Evolutionary conservation across 768 basidiomycete genomes (phyloP).

Genomic region (Lactifluus piperatus): DNA sequence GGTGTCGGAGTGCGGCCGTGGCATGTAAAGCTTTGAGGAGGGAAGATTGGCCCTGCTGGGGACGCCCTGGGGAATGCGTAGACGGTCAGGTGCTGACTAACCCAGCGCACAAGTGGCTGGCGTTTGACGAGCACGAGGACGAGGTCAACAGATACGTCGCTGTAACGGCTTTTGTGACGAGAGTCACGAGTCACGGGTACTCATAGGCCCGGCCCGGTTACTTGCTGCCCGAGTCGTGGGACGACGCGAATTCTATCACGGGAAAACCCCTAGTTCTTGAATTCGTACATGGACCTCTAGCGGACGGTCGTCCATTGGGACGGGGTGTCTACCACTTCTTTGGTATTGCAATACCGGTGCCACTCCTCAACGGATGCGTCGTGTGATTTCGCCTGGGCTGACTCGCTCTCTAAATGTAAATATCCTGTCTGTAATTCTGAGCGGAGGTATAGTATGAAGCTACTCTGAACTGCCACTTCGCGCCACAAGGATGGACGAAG

Average conservation of each 20-base stretch:
- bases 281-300: too few relatives aligned
- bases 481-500: too few relatives aligned
- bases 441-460: too few relatives aligned
- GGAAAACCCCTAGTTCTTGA: too few relatives aligned
- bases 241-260: too few relatives aligned
- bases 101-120: neutral
- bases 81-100: neutral
- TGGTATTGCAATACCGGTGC: neutral
- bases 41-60: neutral
- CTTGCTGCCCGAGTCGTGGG: too few relatives aligned
- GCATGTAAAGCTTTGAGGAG: neutral
- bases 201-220: too few relatives aligned
- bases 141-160: neutral
- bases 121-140: neutral
- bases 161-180: neutral
- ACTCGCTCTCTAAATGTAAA: slow-evolving; percentile 12
- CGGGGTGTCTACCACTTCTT: neutral
- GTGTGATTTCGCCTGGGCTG: slow-evolving; percentile 18
- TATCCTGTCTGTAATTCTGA: too few relatives aligned
- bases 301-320: slow-evolving; percentile 12
- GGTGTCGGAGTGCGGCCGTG: slow-evolving; percentile 1
- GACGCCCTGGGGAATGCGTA: slow-evolving; percentile 13
- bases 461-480: too few relatives aligned
- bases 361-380: slow-evolving; percentile 14
- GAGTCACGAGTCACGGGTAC: too few relatives aligned